phyloP scores from a whole-genome alignment of 495 filamentous ascomycete species.

The Lophiotrema nucula region DNA sequence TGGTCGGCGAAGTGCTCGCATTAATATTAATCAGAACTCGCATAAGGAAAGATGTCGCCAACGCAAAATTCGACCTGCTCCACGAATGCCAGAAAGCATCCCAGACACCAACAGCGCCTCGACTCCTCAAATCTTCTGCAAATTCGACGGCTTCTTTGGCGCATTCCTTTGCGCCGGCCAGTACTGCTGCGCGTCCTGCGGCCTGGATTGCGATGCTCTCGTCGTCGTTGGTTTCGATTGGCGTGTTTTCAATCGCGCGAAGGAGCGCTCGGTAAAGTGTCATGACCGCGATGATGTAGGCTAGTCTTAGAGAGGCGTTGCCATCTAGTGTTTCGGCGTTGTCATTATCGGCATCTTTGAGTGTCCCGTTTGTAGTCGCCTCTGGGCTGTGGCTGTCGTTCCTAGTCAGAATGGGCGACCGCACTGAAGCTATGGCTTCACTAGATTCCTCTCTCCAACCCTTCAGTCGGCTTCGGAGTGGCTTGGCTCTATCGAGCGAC shows the following conservation, averaged over 20 bases:
- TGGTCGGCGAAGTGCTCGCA: neutral
- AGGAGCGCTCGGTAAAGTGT: neutral
- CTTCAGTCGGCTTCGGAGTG: neutral
- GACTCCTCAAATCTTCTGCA: neutral
- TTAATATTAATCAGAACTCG: neutral
- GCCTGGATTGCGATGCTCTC: neutral
- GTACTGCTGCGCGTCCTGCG: neutral
- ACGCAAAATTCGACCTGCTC: neutral
- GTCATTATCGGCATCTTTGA: neutral
- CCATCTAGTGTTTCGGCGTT: neutral
- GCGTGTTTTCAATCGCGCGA: neutral
- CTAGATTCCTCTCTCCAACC: neutral
- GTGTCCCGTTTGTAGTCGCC: neutral
- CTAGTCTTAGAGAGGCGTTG: neutral
- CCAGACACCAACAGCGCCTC: neutral
- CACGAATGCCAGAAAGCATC: slow-evolving; percentile 1
- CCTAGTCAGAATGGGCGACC: neutral
- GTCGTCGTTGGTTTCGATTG: neutral
- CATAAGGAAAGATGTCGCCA: neutral
- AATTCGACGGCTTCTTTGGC: slow-evolving; percentile 1
- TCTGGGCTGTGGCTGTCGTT: neutral
- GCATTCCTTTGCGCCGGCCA: neutral
- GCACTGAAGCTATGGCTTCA: neutral
- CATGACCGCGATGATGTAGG: neutral
- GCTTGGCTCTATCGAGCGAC: neutral